Base-by-base conservation (phyloP, 371 early-diverging fungal species). In the Saksenaea oblongispora region DNA sequence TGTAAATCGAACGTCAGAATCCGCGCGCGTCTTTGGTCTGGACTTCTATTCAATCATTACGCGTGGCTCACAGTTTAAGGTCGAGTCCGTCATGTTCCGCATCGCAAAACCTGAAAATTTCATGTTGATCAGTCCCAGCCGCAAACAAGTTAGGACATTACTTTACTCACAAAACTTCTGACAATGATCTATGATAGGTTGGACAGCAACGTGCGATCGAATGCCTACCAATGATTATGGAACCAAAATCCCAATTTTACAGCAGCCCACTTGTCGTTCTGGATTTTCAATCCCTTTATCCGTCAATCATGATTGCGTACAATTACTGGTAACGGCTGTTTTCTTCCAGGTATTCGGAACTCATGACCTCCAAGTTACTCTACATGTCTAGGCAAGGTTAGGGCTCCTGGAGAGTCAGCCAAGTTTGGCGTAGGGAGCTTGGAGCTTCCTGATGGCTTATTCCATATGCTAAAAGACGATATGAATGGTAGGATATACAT, bases 221-320 rank as follows among this genome's bases (percentile, higher is more conserved):
- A 65, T 90, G 90, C 61, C 61, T 94, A 13, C 95, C 97, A 4
- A 75, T 97, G 54, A 88, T 93, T 17, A 87, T 95, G 88, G 97
- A 97, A 71, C 97, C 97, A 0, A 69, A 83, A 51, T 87, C 93
- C 3, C 70, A 81, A 24, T 92, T 92, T 66, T 97, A 93, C 69
- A 87, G 73, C 27, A 87, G 89, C 66, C 96, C 97, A 1, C 67
- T 95, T 31, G 78, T 92, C 2, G 95, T 97, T 3, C 71, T 96
- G 28, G 97, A 97, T 71, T 97, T 95, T 63, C 95, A 95, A 71
- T 91, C 91, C 34, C 74, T 97, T 14, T 97, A 97, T 65, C 97
- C 97, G 7, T 93, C 93, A 34, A 81, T 97, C 14, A 94, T 97
- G 91, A 95, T 95, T 70, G 96, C 95, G 0, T 95, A 95, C 72